Percentiles rank a stretch among this genome's conserved stretches.
Conservation (phyloP, 345 rosid species). For the Rubroshorea leprosula region DNA sequence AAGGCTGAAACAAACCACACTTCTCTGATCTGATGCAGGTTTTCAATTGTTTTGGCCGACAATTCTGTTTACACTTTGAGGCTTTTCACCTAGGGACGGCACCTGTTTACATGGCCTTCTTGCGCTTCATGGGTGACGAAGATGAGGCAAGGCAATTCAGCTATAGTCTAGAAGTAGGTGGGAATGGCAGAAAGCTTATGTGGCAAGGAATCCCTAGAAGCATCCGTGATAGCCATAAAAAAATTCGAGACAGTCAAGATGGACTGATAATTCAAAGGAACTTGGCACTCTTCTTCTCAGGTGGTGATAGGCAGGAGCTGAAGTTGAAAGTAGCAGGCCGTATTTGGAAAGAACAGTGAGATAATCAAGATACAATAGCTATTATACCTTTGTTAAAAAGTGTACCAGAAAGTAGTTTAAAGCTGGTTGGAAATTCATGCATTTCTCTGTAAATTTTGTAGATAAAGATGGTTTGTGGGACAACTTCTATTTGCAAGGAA, state of each 20-base stretch:
- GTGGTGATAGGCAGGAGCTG: constrained; percentile 78
- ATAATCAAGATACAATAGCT: background rate
- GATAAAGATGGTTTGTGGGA: constrained; percentile 1
- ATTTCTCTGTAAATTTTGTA: constrained; percentile 15
- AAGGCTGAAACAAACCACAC: background rate
- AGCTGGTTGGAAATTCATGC: background rate
- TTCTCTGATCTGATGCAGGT: constrained; percentile 35
- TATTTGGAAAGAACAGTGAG: constrained; percentile 77
- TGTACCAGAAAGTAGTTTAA: background rate
- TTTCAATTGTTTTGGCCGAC: constrained; percentile 86
- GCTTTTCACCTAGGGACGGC: constrained; percentile 81
- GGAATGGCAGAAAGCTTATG: constrained; percentile 55
- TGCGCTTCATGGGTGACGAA: constrained; percentile 92
- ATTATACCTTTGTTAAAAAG: background rate
- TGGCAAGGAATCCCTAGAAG: constrained; percentile 93
- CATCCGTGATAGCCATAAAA: constrained; percentile 79
- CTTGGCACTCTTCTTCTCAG: constrained; percentile 79
- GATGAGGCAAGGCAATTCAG: constrained; percentile 74
- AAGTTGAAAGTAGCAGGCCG: constrained; percentile 79
- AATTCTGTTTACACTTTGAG: constrained; percentile 92
- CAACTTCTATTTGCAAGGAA: no score
- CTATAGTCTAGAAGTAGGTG: constrained; percentile 85
- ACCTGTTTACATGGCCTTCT: constrained; percentile 86
- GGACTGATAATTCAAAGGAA: constrained; percentile 77
- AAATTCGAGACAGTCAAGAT: constrained; percentile 83